Evolutionary conservation across 2,329 filamentous ascomycete species (phyloP), one percentile per base, ranked within the genome.

Genomic region (Pyricularia sp.): DNA sequence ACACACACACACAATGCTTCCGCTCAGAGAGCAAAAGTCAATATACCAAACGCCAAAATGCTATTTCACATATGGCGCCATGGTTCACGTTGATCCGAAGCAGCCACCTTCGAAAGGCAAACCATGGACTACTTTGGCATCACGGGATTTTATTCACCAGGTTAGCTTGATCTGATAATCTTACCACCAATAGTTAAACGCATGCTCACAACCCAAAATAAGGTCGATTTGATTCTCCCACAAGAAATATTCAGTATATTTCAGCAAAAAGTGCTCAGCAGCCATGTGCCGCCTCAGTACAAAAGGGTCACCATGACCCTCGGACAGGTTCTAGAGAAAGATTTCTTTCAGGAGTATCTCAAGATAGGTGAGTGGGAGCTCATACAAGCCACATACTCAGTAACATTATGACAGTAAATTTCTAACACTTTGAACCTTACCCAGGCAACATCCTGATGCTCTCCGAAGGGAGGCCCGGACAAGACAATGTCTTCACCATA

Each of bases 331-430:
- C 77, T 98, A 0, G 84, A 90, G 42, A 86, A 87, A 0, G 86
- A 89, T 0, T 97, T 97, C 74, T 93, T 97, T 74, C 90, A 86
- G n/a, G 83, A 88, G 63, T 94, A 96, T 76, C 89, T 98, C 72
- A 97, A 97, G 78, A 85, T 84, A 70, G 91, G 92, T 92, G 80
- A 26, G 76, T 68, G 9, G 5, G 17, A 23, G 9, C 17, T 36
- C 3, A 33, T n/a, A 12, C 2, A 5, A 23, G 50, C 12, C 59
- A 14, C 55, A 2, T 11, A 3, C 17, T n/a, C 33, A 23, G 66
- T 6, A 0, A 3, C 3, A 23, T 26, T 3, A 14, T 3, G n/a
- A 7, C 2, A n/a, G 58, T 30, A 14, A 31, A n/a, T 33, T n/a
- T 5, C 28, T 25, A n/a, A n/a, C 63, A n/a, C 28, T 33, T 33